These are phyloP conservation scores for Suillus brevipes DNA, from an alignment of 768 basidiomycete species.

Conservation along the genomic window DNA sequence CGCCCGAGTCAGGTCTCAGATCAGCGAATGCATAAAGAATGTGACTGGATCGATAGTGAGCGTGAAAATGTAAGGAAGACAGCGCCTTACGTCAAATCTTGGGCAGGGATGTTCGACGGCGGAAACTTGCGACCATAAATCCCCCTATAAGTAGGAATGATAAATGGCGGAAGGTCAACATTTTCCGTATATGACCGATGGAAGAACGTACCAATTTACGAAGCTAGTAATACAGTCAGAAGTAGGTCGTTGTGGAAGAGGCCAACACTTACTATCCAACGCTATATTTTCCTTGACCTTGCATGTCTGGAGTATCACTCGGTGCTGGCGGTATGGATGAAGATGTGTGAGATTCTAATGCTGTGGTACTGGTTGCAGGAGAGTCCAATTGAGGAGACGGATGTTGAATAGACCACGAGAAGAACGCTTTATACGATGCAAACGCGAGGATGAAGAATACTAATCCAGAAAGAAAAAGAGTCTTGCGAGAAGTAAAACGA, in stretches of 20 bases:
- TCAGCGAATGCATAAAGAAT: constrained; percentile 95
- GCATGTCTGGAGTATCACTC: constrained; percentile 25
- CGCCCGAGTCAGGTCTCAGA: constrained; percentile 77
- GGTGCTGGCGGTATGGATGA: constrained; percentile 9
- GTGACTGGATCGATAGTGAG: constrained; percentile 50
- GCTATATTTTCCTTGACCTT: constrained; percentile 61
- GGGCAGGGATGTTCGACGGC: constrained; percentile 77
- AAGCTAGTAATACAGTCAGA: constrained; percentile 46
- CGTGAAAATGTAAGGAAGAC: background rate
- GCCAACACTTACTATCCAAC: constrained; percentile 70
- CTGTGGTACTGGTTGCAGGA: constrained; percentile 14
- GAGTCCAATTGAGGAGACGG: constrained; percentile 1
- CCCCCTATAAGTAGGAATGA: constrained; percentile 54
- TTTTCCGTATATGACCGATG: background rate
- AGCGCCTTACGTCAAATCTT: constrained; percentile 77
- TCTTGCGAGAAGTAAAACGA: constrained; percentile 28
- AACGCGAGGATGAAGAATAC: constrained; percentile 38
- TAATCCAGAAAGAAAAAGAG: constrained; percentile 36
- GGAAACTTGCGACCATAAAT: constrained; percentile 94
- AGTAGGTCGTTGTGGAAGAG: background rate
- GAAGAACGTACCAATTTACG: constrained; percentile 63
- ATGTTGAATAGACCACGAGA: constrained; percentile 5
- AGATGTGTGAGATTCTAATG: constrained; percentile 10
- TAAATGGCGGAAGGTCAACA: background rate
- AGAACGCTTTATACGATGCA: constrained; percentile 44